A percentile compares a stretch with the other conserved stretches of the same genome.
phyloP scores from a whole-genome alignment of 2,329 filamentous ascomycete genomes.

The Raffaelea arxii region DNA sequence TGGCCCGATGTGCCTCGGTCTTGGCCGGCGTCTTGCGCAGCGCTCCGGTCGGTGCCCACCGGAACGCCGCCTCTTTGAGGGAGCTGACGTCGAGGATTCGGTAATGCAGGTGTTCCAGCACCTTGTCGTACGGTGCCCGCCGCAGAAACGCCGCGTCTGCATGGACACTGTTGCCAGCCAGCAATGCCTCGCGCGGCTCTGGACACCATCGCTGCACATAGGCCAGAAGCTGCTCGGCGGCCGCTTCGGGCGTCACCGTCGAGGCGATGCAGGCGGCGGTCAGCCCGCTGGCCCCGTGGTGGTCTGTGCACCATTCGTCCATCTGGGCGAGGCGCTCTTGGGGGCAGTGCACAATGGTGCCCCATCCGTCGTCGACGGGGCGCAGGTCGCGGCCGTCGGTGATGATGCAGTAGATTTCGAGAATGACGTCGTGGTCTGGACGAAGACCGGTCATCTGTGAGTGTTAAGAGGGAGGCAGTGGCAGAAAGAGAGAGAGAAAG shows the following conservation, averaged over 20 bases:
- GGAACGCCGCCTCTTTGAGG: constrained; percentile 78
- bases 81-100: constrained; percentile 85
- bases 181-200: constrained; percentile 53
- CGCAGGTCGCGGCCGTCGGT: constrained; percentile 61
- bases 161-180: constrained; percentile 91
- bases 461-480: no score
- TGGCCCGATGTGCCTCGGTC: constrained; percentile 76
- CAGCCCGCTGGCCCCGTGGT: constrained; percentile 73
- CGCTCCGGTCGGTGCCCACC: constrained; percentile 55
- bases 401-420: constrained; percentile 87
- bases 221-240: constrained; percentile 60
- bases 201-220: constrained; percentile 72
- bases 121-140: constrained; percentile 60
- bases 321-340: constrained; percentile 64
- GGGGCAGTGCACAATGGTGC: constrained; percentile 66
- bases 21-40: constrained; percentile 8
- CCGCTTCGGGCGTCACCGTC: constrained; percentile 58
- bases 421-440: constrained; percentile 68
- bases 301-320: constrained; percentile 79
- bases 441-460: constrained; percentile 87
- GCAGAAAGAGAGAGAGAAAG: no score
- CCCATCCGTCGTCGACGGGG: constrained; percentile 55
- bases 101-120: constrained; percentile 75
- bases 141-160: constrained; percentile 76
- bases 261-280: constrained; percentile 68